Base-by-base conservation (phyloP, 345 rosid genomes). In the Raphanus sativus region DNA sequence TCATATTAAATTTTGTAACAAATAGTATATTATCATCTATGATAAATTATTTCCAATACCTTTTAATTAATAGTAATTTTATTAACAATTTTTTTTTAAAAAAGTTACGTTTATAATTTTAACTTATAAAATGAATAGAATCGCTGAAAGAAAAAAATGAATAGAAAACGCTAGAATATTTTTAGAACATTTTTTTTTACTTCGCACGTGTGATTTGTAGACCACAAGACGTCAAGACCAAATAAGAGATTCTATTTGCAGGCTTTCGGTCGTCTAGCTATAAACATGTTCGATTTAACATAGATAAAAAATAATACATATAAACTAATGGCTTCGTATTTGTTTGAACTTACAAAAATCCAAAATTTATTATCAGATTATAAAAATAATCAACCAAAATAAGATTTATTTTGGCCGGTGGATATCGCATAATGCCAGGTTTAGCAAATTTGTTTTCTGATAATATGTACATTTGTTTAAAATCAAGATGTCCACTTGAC, bases 191-290 rank as follows among this genome's bases (percentile, higher is more conserved):
- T 28, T 28, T 28, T 28, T 28, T 28, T 28, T 28, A 28, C 32
- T 77, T 77, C 66, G 56, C 77, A 72, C 56, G 42, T 32, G 77
- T 34, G 55, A 59, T 59, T 59, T 61, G 24, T 71, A 71, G 62
- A 56, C 81, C 81, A 45, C 56, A 71, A 71, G 62, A 56, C 81
- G 76, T 32, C 56, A 71, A 71, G 26, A 65, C 63, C 56, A 59
- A 77, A 67, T 0, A 42, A 29, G 72, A 68, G 79, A 60, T 76
- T 71, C 55, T 65, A 62, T 71, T 71, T 77, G 73, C 81, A 78
- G 61, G 67, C 71, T 71, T 73, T 58, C 26, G 66, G 59, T 56
- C 50, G 65, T 64, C 65, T 65, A 24, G 6, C 25, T 58, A 36
- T 26, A 13, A 12, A 42, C 32, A 65, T 45, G 42, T 29, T 48